phyloP scores from a whole-genome alignment of 768 basidiomycete genomes.

The Pisolithus tinctorius region DNA sequence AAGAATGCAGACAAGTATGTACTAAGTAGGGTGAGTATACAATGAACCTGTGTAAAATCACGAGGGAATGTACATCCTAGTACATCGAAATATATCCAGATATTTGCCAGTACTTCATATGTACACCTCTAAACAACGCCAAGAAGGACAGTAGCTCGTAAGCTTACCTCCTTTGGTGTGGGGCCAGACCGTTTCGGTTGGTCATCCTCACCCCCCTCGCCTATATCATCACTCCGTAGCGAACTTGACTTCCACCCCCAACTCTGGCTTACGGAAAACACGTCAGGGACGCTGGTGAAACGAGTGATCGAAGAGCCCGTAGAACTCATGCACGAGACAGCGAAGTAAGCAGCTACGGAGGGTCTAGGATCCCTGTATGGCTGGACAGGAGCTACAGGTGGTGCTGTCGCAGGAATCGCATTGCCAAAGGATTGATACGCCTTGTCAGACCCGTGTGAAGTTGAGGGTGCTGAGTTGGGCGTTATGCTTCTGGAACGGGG shows the following conservation, averaged over 20 bases:
- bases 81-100: too few species aligned
- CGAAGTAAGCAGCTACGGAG: constrained; percentile 73
- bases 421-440: constrained; percentile 17
- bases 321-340: constrained; percentile 73
- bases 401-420: constrained; percentile 35
- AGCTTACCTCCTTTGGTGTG: constrained; percentile 43
- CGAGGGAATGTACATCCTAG: too few species aligned
- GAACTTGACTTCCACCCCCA: constrained; percentile 88
- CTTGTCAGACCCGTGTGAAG: constrained; percentile 11
- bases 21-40: neutral
- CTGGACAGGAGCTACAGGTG: constrained; percentile 47
- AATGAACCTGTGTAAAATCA: neutral
- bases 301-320: constrained; percentile 77
- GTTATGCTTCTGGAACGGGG: constrained; percentile 41
- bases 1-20: neutral
- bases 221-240: constrained; percentile 45
- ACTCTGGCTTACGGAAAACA: constrained; percentile 77
- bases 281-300: constrained; percentile 82
- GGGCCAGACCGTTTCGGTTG: constrained; percentile 26
- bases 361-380: constrained; percentile 74
- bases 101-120: neutral
- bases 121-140: constrained; percentile 52
- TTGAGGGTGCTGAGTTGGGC: constrained; percentile 26
- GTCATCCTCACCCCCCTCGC: constrained; percentile 31
- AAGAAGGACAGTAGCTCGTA: constrained; percentile 74